These are phyloP conservation scores for Candida easanensis DNA, from an alignment of 805 yeast species.

Conservation along the genomic window DNA sequence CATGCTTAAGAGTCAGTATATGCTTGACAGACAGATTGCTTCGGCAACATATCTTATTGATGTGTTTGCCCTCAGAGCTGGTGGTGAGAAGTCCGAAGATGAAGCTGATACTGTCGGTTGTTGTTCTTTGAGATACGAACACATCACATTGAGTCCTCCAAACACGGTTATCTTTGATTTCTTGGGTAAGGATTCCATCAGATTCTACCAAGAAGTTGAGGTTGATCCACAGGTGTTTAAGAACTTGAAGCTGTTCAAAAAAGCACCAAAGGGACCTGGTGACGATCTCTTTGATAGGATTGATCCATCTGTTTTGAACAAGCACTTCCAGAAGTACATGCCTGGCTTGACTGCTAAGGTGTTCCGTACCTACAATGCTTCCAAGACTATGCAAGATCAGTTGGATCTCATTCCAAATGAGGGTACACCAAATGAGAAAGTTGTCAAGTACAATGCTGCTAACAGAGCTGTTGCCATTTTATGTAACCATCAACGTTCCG, in stretches of 20 bases:
- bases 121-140: slow-evolving; percentile 90
- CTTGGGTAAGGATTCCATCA: slow-evolving; percentile 91
- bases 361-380: slow-evolving; percentile 95
- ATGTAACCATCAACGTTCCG: slow-evolving; percentile 96
- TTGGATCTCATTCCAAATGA: slow-evolving; percentile 79
- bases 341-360: slow-evolving; percentile 94
- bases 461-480: slow-evolving; percentile 92
- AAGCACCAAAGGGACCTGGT: slow-evolving; percentile 85
- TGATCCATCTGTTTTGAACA: slow-evolving; percentile 79
- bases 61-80: slow-evolving; percentile 92
- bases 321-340: slow-evolving; percentile 86
- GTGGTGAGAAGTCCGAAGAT: slow-evolving; percentile 95
- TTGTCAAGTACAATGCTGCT: slow-evolving; percentile 88
- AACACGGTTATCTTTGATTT: slow-evolving; percentile 85
- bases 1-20: slow-evolving; percentile 67
- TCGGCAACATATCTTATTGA: slow-evolving; percentile 93
- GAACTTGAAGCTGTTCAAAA: slow-evolving; percentile 81
- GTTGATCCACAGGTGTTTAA: slow-evolving; percentile 92
- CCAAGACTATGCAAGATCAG: slow-evolving; percentile 96
- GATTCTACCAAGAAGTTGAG: slow-evolving; percentile 88
- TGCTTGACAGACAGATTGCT: slow-evolving; percentile 89
- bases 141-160: slow-evolving; percentile 82
- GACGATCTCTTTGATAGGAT: slow-evolving; percentile 90
- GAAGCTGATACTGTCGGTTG: slow-evolving; percentile 99
- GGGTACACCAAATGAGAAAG: slow-evolving; percentile 85